Conservation (phyloP, 2,329 filamentous ascomycete genomes). For the Pseudopyrenochaeta lycopersici region DNA sequence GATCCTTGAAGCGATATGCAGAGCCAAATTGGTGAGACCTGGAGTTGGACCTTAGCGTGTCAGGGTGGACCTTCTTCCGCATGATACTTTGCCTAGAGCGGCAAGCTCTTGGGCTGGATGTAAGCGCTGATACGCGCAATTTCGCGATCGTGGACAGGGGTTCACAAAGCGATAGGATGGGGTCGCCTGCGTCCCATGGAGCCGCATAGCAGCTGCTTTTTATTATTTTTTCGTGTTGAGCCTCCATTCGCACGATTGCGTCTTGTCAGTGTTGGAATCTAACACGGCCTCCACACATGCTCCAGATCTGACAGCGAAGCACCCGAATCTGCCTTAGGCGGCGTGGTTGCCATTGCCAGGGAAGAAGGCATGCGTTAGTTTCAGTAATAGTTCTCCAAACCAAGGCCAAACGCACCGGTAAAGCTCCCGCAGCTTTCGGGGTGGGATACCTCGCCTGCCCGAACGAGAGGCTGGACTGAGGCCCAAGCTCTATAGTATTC, state of each 20-base stretch:
- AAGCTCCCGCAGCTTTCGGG: slow-evolving; percentile 11
- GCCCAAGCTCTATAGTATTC: slow-evolving; percentile 22
- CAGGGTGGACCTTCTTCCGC: slow-evolving; percentile 26
- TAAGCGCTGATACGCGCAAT: slow-evolving; percentile 41
- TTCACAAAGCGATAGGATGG: slow-evolving; percentile 25
- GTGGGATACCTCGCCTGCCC: slow-evolving; percentile 19
- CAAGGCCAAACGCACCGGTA: slow-evolving; percentile 14
- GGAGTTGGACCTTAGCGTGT: slow-evolving; percentile 36
- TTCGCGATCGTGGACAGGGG: slow-evolving; percentile 28
- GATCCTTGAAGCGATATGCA: slow-evolving; percentile 40
- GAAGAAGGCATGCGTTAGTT: slow-evolving; percentile 10
- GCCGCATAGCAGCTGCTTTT: slow-evolving; percentile 39
- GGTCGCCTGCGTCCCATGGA: slow-evolving; percentile 29
- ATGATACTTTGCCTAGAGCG: slow-evolving; percentile 33
- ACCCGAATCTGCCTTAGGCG: slow-evolving; percentile 24
- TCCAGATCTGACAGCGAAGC: slow-evolving; percentile 12
- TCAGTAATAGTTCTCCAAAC: slow-evolving; percentile 16
- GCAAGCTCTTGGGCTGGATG: slow-evolving; percentile 34
- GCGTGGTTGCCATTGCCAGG: slow-evolving; percentile 2
- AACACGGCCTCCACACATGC: slow-evolving; percentile 27
- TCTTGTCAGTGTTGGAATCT: slow-evolving; percentile 22
- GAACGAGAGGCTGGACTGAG: slow-evolving; percentile 26
- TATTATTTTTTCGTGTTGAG: slow-evolving; percentile 35
- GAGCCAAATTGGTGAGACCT: slow-evolving; percentile 42
- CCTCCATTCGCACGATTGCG: slow-evolving; percentile 36